Percentiles rank a stretch among this genome's conserved stretches.
Evolutionary conservation across 2,329 filamentous ascomycete genomes (phyloP).

Genomic region (Cladobotryum mycophilum): DNA sequence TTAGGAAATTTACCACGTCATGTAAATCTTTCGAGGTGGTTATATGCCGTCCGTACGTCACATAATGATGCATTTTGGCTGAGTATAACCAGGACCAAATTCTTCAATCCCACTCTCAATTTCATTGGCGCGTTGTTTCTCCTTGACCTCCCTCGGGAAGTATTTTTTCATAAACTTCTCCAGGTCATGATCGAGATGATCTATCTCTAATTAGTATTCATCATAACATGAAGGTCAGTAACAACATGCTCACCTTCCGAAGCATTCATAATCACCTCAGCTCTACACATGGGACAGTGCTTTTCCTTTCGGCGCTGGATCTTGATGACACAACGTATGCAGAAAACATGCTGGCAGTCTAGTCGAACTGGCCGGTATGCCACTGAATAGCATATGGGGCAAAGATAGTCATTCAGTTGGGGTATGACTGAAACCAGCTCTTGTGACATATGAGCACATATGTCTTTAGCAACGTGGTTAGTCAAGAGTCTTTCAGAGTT

Average conservation of each 20-base stretch:
- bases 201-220: slow-evolving; percentile 28
- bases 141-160: slow-evolving; percentile 64
- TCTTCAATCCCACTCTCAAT: slow-evolving; percentile 66
- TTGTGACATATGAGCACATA: slow-evolving; percentile 67
- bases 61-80: slow-evolving; percentile 56
- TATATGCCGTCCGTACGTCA: slow-evolving; percentile 21
- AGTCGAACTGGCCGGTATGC: slow-evolving; percentile 78
- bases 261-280: slow-evolving; percentile 63
- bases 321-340: slow-evolving; percentile 75
- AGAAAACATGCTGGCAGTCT: slow-evolving; percentile 71
- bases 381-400: slow-evolving; percentile 72
- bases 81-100: slow-evolving; percentile 60
- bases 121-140: slow-evolving; percentile 67
- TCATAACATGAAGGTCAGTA: neutral
- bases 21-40: neutral
- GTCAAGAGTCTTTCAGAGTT: slow-evolving; percentile 56
- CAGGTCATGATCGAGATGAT: slow-evolving; percentile 63
- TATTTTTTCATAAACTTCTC: slow-evolving; percentile 66
- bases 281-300: slow-evolving; percentile 70
- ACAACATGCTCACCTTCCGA: slow-evolving; percentile 47
- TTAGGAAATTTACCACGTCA: too few species aligned
- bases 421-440: slow-evolving; percentile 69
- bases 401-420: slow-evolving; percentile 77
- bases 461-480: slow-evolving; percentile 63
- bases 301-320: slow-evolving; percentile 65